phyloP scores from a whole-genome alignment of 441 rosid species.

The Isatis lusitanica region DNA sequence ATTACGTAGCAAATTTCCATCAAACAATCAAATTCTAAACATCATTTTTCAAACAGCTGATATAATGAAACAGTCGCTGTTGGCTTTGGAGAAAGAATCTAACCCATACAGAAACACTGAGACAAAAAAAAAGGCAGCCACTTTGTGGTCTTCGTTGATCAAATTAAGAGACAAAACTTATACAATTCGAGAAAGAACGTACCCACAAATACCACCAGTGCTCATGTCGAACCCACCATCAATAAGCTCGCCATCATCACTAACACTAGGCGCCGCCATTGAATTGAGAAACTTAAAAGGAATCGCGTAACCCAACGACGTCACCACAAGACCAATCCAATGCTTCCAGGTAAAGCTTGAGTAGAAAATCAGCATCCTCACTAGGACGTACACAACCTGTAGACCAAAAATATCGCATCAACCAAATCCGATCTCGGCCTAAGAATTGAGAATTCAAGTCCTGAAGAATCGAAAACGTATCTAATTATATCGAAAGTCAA shows the following conservation, averaged over 20 bases:
- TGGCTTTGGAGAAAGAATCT: not conserved
- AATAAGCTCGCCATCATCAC: conserved; percentile 73
- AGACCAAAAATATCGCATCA: conserved; percentile 3
- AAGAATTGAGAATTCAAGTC: not conserved
- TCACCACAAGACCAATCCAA: conserved; percentile 68
- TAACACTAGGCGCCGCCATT: conserved; percentile 76
- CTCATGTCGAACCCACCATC: conserved; percentile 92
- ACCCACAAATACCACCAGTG: conserved; percentile 91
- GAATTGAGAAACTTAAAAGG: conserved; percentile 77
- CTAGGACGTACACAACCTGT: conserved; percentile 63
- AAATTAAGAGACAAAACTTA: not conserved
- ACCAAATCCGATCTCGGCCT: not conserved
- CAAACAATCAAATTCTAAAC: not conserved
- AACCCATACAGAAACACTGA: not conserved
- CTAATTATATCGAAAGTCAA: not conserved
- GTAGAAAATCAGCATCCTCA: conserved; percentile 62
- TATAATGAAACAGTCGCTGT: not conserved
- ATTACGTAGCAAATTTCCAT: not conserved
- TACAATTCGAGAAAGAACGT: conserved; percentile 41
- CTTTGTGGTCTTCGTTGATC: not conserved
- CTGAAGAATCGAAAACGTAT: not conserved
- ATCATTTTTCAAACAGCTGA: not conserved
- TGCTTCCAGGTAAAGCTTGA: conserved; percentile 82
- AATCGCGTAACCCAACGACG: conserved; percentile 58
- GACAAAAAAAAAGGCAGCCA: conserved; percentile 1